These are phyloP conservation scores for Gymnopilus junonius DNA, from an alignment of 768 basidiomycete species.

Conservation along the genomic window DNA sequence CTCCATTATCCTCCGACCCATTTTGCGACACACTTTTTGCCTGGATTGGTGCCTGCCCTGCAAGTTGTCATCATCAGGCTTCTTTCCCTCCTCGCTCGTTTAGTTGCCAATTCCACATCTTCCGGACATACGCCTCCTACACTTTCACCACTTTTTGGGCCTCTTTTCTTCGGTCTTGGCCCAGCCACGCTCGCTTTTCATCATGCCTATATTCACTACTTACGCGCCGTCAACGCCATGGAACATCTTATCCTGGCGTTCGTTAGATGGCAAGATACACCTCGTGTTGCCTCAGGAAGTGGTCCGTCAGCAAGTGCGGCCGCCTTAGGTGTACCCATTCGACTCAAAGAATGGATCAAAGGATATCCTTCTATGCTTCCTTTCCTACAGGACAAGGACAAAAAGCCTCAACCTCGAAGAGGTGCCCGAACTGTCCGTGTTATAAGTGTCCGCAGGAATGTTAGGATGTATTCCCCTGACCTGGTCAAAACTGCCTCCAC, in stretches of 20 bases:
- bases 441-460: slow-evolving; percentile 76
- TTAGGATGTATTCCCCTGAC: slow-evolving; percentile 87
- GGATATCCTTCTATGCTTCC: slow-evolving; percentile 87
- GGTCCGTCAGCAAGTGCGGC: slow-evolving; percentile 53
- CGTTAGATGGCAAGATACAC: slow-evolving; percentile 80
- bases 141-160: slow-evolving; percentile 88
- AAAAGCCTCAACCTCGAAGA: slow-evolving; percentile 67
- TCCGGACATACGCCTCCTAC: slow-evolving; percentile 93
- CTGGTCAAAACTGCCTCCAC: slow-evolving; percentile 67
- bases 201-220: slow-evolving; percentile 62
- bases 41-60: slow-evolving; percentile 52
- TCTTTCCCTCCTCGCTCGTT: slow-evolving; percentile 78
- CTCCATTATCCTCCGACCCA: slow-evolving; percentile 71
- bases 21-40: slow-evolving; percentile 68
- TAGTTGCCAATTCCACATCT: slow-evolving; percentile 81
- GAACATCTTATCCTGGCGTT: slow-evolving; percentile 94
- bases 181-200: slow-evolving; percentile 53
- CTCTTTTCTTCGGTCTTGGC: slow-evolving; percentile 84
- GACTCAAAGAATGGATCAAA: slow-evolving; percentile 91
- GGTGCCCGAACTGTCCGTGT: slow-evolving; percentile 82
- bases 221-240: slow-evolving; percentile 83
- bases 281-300: slow-evolving; percentile 35
- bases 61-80: slow-evolving; percentile 69
- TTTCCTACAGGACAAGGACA: slow-evolving; percentile 41
- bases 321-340: slow-evolving; percentile 73